Conservation (phyloP, 2,329 filamentous ascomycete species). For the Dactylonectria estremocensis region DNA sequence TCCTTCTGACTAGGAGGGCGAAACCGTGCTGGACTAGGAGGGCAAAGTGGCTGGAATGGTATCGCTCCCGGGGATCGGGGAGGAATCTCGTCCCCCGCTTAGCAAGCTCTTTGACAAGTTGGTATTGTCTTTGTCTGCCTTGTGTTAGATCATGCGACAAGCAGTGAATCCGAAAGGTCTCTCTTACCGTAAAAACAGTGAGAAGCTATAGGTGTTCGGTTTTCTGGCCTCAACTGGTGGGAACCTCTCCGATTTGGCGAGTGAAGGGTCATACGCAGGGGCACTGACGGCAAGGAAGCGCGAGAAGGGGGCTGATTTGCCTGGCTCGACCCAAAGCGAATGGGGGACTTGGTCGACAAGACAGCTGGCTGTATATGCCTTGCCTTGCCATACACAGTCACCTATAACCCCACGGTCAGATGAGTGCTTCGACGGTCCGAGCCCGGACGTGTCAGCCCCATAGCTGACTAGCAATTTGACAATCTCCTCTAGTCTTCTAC, state of each 20-base stretch:
- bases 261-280: not conserved
- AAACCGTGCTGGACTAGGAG: not conserved
- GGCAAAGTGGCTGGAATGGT: not conserved
- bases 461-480: not conserved
- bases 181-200: not conserved
- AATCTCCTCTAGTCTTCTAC: slow-evolving; percentile 1
- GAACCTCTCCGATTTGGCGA: too few species aligned
- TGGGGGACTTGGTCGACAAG: not conserved
- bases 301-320: not conserved
- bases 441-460: not conserved
- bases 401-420: not conserved
- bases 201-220: not conserved
- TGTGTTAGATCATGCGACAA: not conserved
- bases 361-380: not conserved
- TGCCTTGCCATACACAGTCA: not conserved
- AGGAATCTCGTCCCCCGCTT: not conserved
- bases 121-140: not conserved
- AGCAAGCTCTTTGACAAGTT: not conserved
- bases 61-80: not conserved
- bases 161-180: not conserved
- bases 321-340: not conserved
- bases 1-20: not conserved
- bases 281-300: not conserved
- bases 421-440: not conserved
- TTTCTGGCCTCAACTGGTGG: not conserved